phyloP scores from a whole-genome alignment of 2,329 filamentous ascomycete species.

The Diaporthe ilicicola region DNA sequence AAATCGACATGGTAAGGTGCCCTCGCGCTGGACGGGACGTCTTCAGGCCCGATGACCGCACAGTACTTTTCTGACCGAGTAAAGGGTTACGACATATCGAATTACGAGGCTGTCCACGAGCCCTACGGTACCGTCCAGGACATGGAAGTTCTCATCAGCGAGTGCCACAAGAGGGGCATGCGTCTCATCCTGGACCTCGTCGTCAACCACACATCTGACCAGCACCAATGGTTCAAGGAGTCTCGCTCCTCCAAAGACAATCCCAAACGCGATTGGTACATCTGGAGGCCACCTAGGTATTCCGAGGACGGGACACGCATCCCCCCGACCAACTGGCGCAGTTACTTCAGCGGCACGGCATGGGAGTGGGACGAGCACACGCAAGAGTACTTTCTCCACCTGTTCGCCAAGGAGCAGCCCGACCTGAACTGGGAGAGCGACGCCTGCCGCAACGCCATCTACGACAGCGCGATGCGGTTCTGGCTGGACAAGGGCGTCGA shows the following conservation, averaged over 20 bases:
- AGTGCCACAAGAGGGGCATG: conserved; percentile 70
- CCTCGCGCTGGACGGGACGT: conserved; percentile 41
- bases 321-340: conserved; percentile 80
- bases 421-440: conserved; percentile 88
- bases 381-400: conserved; percentile 77
- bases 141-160: conserved; percentile 67
- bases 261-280: conserved; percentile 76
- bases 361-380: conserved; percentile 80
- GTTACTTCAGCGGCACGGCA: conserved; percentile 66
- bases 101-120: conserved; percentile 69
- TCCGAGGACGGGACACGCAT: conserved; percentile 66
- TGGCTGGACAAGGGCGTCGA: conserved; percentile 80
- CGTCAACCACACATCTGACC: conserved; percentile 78
- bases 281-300: conserved; percentile 54
- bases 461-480: conserved; percentile 76
- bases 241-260: conserved; percentile 68
- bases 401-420: conserved; percentile 80
- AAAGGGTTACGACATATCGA: conserved; percentile 74
- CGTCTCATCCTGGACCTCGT: conserved; percentile 79
- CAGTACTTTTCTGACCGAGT: neutral
- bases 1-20: conserved; percentile 48
- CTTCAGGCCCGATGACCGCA: neutral
- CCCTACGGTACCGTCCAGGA: conserved; percentile 73
- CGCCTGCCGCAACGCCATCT: conserved; percentile 73
- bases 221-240: conserved; percentile 77